Conservation (phyloP, 179 eudicot species). For the Beta lomatogona region DNA sequence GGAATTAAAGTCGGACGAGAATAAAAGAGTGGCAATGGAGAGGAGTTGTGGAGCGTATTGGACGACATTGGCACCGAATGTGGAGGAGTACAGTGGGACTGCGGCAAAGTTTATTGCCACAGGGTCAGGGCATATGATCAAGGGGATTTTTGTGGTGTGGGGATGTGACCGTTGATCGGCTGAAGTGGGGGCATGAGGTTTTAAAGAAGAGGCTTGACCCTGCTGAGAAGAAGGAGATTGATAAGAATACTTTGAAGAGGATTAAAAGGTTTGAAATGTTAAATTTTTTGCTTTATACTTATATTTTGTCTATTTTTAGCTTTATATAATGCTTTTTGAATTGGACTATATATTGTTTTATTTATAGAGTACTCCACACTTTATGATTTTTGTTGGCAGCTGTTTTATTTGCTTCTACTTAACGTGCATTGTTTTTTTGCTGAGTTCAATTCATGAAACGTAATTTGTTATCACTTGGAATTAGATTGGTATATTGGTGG, state of each 20-base stretch:
- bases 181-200: conserved; percentile 79
- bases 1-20: conserved; percentile 45
- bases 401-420: neutral
- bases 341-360: neutral
- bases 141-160: conserved; percentile 95
- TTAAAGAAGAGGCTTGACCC: conserved; percentile 58
- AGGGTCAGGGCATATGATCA: conserved; percentile 76
- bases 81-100: conserved; percentile 76
- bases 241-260: conserved; percentile 60
- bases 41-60: conserved; percentile 71
- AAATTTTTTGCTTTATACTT: neutral
- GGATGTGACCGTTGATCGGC: conserved; percentile 75
- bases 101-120: conserved; percentile 65
- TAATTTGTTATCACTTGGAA: neutral
- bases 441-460: neutral
- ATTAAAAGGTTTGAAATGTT: conserved; percentile 50
- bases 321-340: neutral
- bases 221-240: conserved; percentile 41
- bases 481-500: neutral
- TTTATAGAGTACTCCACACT: no score
- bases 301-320: neutral
- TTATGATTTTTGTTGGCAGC: neutral
- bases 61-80: conserved; percentile 89
- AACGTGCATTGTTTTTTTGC: neutral
- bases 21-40: conserved; percentile 60